These are phyloP conservation scores for Medicago arabica DNA, from an alignment of 306 rosid genomes.

Conservation along the genomic window DNA sequence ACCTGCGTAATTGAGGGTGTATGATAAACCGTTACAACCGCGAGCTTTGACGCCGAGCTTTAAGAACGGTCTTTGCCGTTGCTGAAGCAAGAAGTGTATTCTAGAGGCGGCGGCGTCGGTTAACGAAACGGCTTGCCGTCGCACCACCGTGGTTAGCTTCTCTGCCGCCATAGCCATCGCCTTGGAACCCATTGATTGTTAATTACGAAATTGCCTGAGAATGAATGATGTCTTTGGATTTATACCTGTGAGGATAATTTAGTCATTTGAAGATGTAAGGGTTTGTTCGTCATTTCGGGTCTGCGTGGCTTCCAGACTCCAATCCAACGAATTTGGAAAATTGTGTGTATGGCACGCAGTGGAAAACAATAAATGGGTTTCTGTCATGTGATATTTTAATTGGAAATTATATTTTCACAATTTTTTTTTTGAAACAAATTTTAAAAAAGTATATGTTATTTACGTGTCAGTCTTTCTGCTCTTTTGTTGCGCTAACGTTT, in stretches of 20 bases:
- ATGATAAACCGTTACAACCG: slow-evolving; percentile 90
- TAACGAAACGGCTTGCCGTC: slow-evolving; percentile 74
- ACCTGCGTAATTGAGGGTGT: slow-evolving; percentile 94
- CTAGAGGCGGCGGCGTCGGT: slow-evolving; percentile 81
- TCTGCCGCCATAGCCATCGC: slow-evolving; percentile 54
- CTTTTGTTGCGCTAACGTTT: too few species aligned
- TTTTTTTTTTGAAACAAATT: too few species aligned
- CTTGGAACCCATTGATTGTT: slow-evolving; percentile 58
- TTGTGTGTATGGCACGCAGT: too few species aligned
- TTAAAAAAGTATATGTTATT: too few species aligned
- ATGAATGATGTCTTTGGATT: not conserved
- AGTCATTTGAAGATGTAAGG: not conserved
- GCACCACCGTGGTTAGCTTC: slow-evolving; percentile 50
- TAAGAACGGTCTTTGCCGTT: slow-evolving; percentile 78
- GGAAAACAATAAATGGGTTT: too few species aligned
- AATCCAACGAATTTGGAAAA: not conserved
- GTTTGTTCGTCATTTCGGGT: not conserved
- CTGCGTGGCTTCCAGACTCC: not conserved
- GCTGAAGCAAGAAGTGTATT: slow-evolving; percentile 64
- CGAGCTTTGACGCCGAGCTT: slow-evolving; percentile 96
- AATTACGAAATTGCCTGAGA: slow-evolving; percentile 23
- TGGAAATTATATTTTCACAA: too few species aligned
- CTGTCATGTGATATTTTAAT: too few species aligned
- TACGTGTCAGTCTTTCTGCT: too few species aligned
- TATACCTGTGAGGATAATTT: not conserved